These are phyloP conservation scores for Camillea tinctor DNA, from an alignment of 2,329 filamentous ascomycete species.

Conservation along the genomic window DNA sequence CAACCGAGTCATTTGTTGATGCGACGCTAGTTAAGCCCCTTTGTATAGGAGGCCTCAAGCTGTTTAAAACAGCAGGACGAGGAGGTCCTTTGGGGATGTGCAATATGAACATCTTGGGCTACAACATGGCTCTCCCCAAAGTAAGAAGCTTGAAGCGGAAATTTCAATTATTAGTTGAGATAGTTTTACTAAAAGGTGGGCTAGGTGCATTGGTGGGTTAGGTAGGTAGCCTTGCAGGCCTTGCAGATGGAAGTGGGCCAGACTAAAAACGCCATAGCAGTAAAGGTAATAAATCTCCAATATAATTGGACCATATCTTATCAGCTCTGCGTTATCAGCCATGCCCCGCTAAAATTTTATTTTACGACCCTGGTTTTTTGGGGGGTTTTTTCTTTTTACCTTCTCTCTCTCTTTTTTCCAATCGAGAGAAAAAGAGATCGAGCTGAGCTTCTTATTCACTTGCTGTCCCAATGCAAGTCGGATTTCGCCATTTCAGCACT, in stretches of 20 bases:
- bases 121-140: slow-evolving; percentile 8
- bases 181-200: not conserved
- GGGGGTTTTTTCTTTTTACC: no score
- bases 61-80: slow-evolving; percentile 9
- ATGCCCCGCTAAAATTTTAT: slow-evolving; percentile 27
- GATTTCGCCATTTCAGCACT: not conserved
- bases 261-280: slow-evolving; percentile 1
- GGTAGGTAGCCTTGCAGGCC: slow-evolving; percentile 1
- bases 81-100: slow-evolving; percentile 13
- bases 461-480: not conserved
- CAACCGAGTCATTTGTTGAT: slow-evolving; percentile 11
- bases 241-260: slow-evolving; percentile 1
- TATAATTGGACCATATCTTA: slow-evolving; percentile 6
- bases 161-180: not conserved
- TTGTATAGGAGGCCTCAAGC: slow-evolving; percentile 2
- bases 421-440: not conserved
- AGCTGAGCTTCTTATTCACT: not conserved
- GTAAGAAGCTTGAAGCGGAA: no score
- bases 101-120: slow-evolving; percentile 19
- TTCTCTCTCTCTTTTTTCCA: slow-evolving; percentile 12
- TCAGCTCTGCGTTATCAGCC: slow-evolving; percentile 12
- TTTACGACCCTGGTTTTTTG: slow-evolving; percentile 21
- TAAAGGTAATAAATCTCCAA: not conserved
- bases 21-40: slow-evolving; percentile 11
- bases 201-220: no score